These are phyloP conservation scores for Verticillium longisporum DNA, from an alignment of 2,329 filamentous ascomycete species.

Conservation along the genomic window DNA sequence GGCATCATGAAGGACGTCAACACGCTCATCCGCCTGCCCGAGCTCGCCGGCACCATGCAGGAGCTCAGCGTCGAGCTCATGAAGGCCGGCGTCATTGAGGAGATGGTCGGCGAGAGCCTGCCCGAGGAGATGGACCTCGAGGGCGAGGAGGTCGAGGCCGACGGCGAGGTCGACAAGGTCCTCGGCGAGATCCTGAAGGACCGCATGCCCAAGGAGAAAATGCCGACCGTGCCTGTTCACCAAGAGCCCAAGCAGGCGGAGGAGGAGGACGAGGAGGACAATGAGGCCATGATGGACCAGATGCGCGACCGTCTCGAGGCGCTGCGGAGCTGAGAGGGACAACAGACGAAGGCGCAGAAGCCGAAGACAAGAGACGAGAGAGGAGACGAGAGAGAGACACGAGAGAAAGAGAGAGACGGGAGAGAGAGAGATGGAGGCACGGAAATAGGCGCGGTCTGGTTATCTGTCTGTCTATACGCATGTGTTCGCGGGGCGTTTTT, in stretches of 20 bases:
- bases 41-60: conserved; percentile 83
- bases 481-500: neutral
- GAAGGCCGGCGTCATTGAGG: conserved; percentile 94
- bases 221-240: conserved; percentile 47
- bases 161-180: conserved; percentile 84
- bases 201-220: conserved; percentile 56
- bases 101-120: conserved; percentile 86
- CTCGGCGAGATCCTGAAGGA: conserved; percentile 86
- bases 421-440: neutral
- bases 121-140: conserved; percentile 67
- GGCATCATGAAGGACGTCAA: conserved; percentile 98
- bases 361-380: no score
- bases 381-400: no score
- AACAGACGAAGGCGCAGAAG: neutral
- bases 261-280: conserved; percentile 75
- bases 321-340: conserved; percentile 62
- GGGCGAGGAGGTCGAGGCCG: conserved; percentile 66
- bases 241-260: conserved; percentile 46
- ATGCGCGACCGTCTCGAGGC: conserved; percentile 91
- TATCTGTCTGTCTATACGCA: neutral
- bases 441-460: neutral
- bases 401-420: no score
- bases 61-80: conserved; percentile 82
- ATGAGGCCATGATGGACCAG: conserved; percentile 85
- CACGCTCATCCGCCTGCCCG: conserved; percentile 72